These are phyloP conservation scores for Aspergillus heteromorphus DNA, from an alignment of 495 filamentous ascomycete species.

Conservation along the genomic window DNA sequence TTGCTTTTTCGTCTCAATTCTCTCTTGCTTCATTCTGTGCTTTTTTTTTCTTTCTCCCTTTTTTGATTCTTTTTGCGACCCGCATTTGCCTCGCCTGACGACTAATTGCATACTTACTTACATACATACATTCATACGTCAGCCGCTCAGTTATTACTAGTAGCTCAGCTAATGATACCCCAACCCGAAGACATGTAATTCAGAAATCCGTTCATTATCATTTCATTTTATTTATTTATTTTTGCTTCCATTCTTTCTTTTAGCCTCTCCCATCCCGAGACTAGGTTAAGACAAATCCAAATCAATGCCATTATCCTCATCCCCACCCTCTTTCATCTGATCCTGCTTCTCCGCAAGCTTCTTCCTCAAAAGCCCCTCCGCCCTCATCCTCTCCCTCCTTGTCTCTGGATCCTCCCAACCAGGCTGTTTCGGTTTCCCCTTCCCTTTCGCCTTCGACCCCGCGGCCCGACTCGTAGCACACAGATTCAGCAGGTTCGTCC, in stretches of 20 bases:
- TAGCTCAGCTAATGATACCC: too few relatives aligned
- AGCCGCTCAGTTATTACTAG: too few relatives aligned
- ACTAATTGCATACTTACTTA: background rate
- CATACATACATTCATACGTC: too few relatives aligned
- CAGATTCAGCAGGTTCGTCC: conserved; percentile 19
- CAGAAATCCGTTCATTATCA: background rate
- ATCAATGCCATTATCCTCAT: background rate
- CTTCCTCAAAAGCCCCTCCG: conserved; percentile 52
- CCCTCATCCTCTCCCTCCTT: conserved; percentile 55
- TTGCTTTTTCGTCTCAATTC: conserved; percentile 1
- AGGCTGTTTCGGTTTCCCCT: conserved; percentile 18
- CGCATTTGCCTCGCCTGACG: background rate
- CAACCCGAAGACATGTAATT: too few relatives aligned
- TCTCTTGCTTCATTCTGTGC: background rate
- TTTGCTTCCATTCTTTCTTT: background rate
- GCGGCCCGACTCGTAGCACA: conserved; percentile 12
- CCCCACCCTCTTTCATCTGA: conserved; percentile 17
- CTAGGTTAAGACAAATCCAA: background rate
- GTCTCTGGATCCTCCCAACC: conserved; percentile 55
- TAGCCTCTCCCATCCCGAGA: background rate
- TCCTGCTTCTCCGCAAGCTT: conserved; percentile 19
- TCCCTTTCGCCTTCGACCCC: conserved; percentile 18
- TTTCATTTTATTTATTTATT: background rate
- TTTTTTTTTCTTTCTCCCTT: background rate
- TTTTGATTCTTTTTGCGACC: background rate